phyloP scores from a whole-genome alignment of 805 yeast species.

The Schizosaccharomyces octosporus region DNA sequence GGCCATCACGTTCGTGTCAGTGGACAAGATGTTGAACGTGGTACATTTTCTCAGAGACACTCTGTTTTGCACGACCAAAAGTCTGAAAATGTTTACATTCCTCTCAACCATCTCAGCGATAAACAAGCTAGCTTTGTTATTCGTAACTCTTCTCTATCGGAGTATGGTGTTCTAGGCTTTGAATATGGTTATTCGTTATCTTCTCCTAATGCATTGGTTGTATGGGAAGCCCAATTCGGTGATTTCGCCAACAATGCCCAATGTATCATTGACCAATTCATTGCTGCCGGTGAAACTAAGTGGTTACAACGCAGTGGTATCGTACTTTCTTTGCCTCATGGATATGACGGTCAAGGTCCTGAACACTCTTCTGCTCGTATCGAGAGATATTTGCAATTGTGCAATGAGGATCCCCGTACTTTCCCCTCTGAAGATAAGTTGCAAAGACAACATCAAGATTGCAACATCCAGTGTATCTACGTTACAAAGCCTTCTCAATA shows the following conservation, averaged over 20 bases:
- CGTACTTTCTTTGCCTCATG: conserved; percentile 88
- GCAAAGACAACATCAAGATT: conserved; percentile 94
- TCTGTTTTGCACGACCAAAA: conserved; percentile 92
- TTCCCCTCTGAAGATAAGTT: conserved; percentile 81
- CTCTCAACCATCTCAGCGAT: conserved; percentile 55
- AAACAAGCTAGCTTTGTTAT: conserved; percentile 71
- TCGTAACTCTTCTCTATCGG: conserved; percentile 86
- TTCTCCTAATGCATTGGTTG: conserved; percentile 86
- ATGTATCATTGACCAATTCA: conserved; percentile 87
- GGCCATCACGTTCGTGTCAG: conserved; percentile 93
- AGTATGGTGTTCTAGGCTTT: conserved; percentile 97
- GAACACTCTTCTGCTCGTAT: conserved; percentile 96
- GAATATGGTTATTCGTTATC: conserved; percentile 97
- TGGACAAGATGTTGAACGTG: conserved; percentile 99
- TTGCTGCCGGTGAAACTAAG: conserved; percentile 89
- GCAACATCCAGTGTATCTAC: conserved; percentile 92
- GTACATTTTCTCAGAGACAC: conserved; percentile 98
- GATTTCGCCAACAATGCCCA: conserved; percentile 99
- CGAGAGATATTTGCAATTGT: conserved; percentile 84
- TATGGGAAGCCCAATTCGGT: conserved; percentile 99
- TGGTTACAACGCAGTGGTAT: conserved; percentile 98
- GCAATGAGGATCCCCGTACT: conserved; percentile 82
- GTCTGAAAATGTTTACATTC: conserved; percentile 60
- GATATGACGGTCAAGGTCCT: conserved; percentile 99
- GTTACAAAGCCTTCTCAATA: conserved; percentile 93